Percentiles rank a stretch among this genome's conserved stretches.
These are phyloP conservation scores for Echria macrotheca DNA, from an alignment of 495 filamentous ascomycete genomes.

Conservation along the genomic window DNA sequence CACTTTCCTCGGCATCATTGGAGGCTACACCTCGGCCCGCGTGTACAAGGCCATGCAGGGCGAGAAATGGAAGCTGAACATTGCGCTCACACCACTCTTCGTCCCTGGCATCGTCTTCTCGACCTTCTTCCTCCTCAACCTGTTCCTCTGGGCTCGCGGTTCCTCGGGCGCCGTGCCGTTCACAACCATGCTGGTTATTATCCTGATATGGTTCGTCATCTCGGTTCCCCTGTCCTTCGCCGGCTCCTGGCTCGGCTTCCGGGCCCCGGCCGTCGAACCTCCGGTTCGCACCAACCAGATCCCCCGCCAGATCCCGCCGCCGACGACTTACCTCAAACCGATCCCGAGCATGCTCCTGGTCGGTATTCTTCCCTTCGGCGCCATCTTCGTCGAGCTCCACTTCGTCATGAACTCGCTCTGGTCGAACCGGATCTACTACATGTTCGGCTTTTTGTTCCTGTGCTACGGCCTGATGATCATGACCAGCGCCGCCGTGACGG, in stretches of 20 bases:
- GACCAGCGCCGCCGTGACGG: slow-evolving; percentile 84
- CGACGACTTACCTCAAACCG: slow-evolving; percentile 72
- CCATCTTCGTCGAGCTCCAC: slow-evolving; percentile 96
- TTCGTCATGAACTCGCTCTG: slow-evolving; percentile 98
- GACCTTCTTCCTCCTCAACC: slow-evolving; percentile 87
- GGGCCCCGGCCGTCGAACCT: slow-evolving; percentile 54
- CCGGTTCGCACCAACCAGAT: slow-evolving; percentile 97
- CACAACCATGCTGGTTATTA: slow-evolving; percentile 88
- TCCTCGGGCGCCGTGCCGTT: slow-evolving; percentile 94
- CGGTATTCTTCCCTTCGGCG: slow-evolving; percentile 87
- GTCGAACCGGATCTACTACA: slow-evolving; percentile 98
- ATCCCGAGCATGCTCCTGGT: slow-evolving; percentile 84
- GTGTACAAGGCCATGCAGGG: slow-evolving; percentile 90
- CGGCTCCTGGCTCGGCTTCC: slow-evolving; percentile 91
- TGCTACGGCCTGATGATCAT: slow-evolving; percentile 98
- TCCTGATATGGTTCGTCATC: slow-evolving; percentile 94
- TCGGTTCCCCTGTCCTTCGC: slow-evolving; percentile 84
- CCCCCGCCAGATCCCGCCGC: slow-evolving; percentile 86
- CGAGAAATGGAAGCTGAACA: slow-evolving; percentile 91
- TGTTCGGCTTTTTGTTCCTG: slow-evolving; percentile 98
- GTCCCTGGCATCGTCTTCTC: slow-evolving; percentile 84
- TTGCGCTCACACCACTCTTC: slow-evolving; percentile 76
- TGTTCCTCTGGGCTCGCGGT: slow-evolving; percentile 88
- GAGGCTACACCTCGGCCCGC: slow-evolving; percentile 83
- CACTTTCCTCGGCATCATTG: slow-evolving; percentile 86